Percentiles rank a stretch among this genome's conserved stretches.
These are phyloP conservation scores for Histomonas meleagridis DNA, from an alignment of 208 protist genomes.

Conservation along the genomic window DNA sequence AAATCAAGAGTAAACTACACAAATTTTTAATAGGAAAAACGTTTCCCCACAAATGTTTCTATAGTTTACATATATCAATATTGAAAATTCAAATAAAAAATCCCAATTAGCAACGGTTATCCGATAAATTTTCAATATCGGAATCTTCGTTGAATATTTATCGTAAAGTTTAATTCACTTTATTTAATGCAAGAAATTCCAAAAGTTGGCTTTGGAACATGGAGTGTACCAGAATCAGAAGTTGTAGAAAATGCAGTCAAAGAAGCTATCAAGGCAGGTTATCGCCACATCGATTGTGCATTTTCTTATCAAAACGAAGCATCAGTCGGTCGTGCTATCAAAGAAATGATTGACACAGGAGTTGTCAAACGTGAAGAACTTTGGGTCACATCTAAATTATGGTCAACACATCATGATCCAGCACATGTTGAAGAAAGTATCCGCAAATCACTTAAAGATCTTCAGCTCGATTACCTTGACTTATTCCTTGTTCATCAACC, in stretches of 20 bases:
- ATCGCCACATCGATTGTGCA: neutral
- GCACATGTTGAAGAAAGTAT: neutral
- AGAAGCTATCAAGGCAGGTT: neutral
- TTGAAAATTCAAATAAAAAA: no score
- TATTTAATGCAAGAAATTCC: no score
- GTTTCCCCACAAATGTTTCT: no score
- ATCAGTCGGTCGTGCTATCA: neutral
- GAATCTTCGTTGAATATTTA: no score
- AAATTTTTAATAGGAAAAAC: no score
- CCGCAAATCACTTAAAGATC: neutral
- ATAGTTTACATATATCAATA: no score
- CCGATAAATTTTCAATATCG: no score
- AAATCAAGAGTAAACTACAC: no score
- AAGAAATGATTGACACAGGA: neutral
- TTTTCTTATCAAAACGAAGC: neutral
- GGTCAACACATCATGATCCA: neutral
- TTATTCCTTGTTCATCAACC: conserved; percentile 86
- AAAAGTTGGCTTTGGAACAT: neutral
- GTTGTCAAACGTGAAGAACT: neutral
- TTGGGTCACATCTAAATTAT: conserved; percentile 16
- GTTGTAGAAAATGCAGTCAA: neutral
- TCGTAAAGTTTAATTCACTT: no score
- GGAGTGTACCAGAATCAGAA: neutral
- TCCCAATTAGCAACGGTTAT: no score
- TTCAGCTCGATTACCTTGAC: conserved; percentile 66